These are phyloP conservation scores for Aspergillus sergii DNA, from an alignment of 2,329 filamentous ascomycete species.

Conservation along the genomic window DNA sequence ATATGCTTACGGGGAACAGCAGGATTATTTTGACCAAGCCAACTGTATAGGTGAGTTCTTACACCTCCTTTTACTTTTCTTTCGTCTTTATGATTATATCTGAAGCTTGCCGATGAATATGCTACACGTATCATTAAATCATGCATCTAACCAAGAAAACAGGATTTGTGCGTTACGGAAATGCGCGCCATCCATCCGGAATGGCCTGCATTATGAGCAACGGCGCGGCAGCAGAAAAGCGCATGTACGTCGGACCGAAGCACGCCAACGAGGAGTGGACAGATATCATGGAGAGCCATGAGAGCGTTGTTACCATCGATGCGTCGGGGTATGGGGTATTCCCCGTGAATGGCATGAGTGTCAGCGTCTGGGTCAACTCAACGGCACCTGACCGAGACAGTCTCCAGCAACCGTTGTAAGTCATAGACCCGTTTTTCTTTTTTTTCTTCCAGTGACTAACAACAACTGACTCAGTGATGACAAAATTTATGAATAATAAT, in stretches of 20 bases:
- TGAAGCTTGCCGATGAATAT: background rate
- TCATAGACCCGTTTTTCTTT: background rate
- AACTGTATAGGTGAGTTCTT: constrained; percentile 58
- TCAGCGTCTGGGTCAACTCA: constrained; percentile 64
- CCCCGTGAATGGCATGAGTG: constrained; percentile 55
- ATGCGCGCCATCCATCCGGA: constrained; percentile 52
- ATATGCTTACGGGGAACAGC: constrained; percentile 67
- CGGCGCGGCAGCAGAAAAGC: constrained; percentile 51
- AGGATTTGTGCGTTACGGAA: constrained; percentile 57
- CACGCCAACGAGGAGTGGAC: constrained; percentile 66
- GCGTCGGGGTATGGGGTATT: constrained; percentile 62
- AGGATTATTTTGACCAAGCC: constrained; percentile 63
- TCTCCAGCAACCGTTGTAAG: constrained; percentile 49
- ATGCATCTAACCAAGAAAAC: constrained; percentile 9
- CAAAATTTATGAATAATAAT: background rate
- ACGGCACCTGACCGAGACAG: constrained; percentile 54
- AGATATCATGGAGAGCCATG: constrained; percentile 57
- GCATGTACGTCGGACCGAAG: constrained; percentile 63
- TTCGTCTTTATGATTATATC: background rate
- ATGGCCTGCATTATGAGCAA: constrained; percentile 63
- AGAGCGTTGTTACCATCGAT: constrained; percentile 59
- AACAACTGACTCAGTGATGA: background rate
- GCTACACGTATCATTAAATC: too few relatives aligned
- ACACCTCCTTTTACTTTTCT: constrained; percentile 8
- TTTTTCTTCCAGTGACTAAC: background rate